These are phyloP conservation scores for Striga asiatica DNA, from an alignment of 257 asterid species.

Conservation along the genomic window DNA sequence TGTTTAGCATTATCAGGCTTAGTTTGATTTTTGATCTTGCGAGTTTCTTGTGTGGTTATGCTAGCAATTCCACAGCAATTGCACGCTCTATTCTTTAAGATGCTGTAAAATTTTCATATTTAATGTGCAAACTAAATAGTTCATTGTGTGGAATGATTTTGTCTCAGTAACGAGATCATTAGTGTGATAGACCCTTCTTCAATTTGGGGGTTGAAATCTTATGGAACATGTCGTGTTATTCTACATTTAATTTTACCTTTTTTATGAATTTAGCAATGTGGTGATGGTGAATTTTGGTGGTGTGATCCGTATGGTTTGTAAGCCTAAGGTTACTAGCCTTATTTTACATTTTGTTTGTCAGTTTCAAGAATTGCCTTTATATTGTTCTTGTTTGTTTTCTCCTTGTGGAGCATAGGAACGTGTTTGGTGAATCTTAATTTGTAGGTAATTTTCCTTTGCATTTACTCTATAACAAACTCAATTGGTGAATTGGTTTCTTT, in stretches of 20 bases:
- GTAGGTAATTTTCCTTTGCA: neutral
- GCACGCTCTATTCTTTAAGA: neutral
- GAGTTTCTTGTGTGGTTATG: slow-evolving; percentile 5
- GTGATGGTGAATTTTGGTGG: slow-evolving; percentile 10
- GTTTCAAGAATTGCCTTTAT: neutral
- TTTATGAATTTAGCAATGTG: slow-evolving; percentile 1
- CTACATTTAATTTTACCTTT: neutral
- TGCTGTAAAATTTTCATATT: neutral
- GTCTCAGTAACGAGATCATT: neutral
- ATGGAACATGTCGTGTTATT: neutral
- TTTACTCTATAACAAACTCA: neutral
- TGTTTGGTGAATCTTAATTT: neutral
- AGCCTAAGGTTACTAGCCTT: slow-evolving; percentile 4
- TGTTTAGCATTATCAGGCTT: slow-evolving; percentile 1
- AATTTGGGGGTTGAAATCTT: neutral
- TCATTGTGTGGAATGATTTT: neutral
- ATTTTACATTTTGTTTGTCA: neutral
- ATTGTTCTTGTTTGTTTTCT: neutral
- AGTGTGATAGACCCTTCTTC: neutral
- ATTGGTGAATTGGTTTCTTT: slow-evolving; percentile 17
- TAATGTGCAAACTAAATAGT: neutral
- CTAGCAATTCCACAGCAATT: neutral
- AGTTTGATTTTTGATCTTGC: neutral
- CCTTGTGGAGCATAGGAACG: neutral
- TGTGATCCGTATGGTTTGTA: neutral